These are phyloP conservation scores for Haberlea rhodopensis DNA, from an alignment of 257 asterid genomes.

Conservation along the genomic window DNA sequence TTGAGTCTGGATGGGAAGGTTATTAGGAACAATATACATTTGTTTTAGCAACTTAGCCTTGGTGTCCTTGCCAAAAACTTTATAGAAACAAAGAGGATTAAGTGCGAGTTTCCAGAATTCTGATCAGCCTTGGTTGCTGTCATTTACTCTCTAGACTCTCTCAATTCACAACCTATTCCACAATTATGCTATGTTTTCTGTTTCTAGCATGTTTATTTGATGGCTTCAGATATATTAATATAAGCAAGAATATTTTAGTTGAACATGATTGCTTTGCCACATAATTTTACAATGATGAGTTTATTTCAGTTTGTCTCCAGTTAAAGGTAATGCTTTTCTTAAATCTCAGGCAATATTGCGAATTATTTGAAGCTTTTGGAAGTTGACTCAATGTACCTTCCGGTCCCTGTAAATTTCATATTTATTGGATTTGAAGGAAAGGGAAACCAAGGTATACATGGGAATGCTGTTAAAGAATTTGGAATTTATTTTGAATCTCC, in stretches of 20 bases:
- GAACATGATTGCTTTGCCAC: conserved; percentile 18
- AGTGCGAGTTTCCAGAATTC: too few species aligned
- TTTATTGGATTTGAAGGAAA: conserved; percentile 96
- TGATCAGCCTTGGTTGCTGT: background rate
- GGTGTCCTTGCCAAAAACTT: background rate
- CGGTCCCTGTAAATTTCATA: conserved; percentile 90
- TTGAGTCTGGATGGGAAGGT: background rate
- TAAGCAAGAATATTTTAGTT: background rate
- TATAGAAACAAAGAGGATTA: conserved; percentile 22
- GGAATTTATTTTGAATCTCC: background rate
- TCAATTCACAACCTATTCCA: conserved; percentile 5
- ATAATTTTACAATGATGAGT: conserved; percentile 11
- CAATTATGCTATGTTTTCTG: conserved; percentile 13
- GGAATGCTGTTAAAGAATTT: conserved; percentile 19
- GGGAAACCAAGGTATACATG: conserved; percentile 81
- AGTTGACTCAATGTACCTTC: conserved; percentile 83
- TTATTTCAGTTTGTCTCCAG: conserved; percentile 16
- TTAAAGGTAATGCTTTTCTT: conserved; percentile 25
- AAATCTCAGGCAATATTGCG: conserved; percentile 73
- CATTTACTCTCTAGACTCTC: background rate
- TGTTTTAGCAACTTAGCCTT: conserved; percentile 9
- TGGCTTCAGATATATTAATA: conserved; percentile 9
- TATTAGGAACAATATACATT: conserved; percentile 1
- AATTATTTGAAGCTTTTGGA: conserved; percentile 87
- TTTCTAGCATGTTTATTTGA: conserved; percentile 10